These are phyloP conservation scores for Neoboletus brunneissimus DNA, from an alignment of 768 basidiomycete genomes.

Conservation along the genomic window DNA sequence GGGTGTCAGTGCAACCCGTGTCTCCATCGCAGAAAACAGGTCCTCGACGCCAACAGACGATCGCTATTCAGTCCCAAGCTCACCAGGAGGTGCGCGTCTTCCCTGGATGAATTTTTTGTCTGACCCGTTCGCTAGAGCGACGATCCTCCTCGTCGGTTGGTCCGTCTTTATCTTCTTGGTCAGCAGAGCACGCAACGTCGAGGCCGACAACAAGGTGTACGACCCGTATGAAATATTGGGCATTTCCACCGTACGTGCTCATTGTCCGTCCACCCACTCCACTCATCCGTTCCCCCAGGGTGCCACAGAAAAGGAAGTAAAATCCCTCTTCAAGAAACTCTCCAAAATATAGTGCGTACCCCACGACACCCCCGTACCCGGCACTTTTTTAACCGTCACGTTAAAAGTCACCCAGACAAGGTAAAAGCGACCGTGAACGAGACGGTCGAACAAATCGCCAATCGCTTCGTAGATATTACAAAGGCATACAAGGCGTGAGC, in stretches of 20 bases:
- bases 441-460: constrained; percentile 82
- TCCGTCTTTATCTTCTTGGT: constrained; percentile 59
- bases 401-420: constrained; percentile 93
- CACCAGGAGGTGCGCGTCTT: constrained; percentile 45
- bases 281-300: constrained; percentile 40
- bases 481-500: constrained; percentile 95
- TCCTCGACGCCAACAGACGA: constrained; percentile 42
- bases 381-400: background rate
- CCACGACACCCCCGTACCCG: background rate
- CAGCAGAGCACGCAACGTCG: constrained; percentile 56
- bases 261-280: background rate
- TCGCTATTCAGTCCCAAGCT: constrained; percentile 48
- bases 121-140: constrained; percentile 41
- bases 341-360: constrained; percentile 75
- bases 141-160: constrained; percentile 73
- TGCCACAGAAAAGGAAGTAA: constrained; percentile 84
- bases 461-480: constrained; percentile 87
- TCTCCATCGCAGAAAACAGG: constrained; percentile 47
- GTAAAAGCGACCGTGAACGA: constrained; percentile 78
- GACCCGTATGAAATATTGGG: constrained; percentile 95
- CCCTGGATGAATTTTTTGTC: background rate
- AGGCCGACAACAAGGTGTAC: constrained; percentile 70
- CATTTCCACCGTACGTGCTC: constrained; percentile 46
- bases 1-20: constrained; percentile 68
- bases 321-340: constrained; percentile 90